Percentiles rank a stretch among this genome's conserved stretches.
Conservation (phyloP, 208 protist genomes). For the Acanthamoeba culbertsoni region DNA sequence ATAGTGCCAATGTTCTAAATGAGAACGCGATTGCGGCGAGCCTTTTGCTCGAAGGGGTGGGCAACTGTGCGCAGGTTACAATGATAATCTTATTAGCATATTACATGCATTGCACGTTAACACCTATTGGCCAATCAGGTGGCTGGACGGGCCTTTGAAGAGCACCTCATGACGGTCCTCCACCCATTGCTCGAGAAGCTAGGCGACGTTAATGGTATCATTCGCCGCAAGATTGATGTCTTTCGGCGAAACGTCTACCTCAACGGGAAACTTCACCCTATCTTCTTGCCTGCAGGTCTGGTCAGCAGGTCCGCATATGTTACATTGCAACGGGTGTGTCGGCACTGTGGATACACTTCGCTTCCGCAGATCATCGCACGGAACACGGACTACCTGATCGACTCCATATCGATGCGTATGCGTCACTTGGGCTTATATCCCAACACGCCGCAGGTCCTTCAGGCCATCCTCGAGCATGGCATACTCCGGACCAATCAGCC, state of each 20-base stretch:
- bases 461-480: conserved; percentile 20
- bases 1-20: background rate
- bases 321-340: background rate
- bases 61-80: conserved; percentile 18
- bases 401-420: conserved; percentile 50
- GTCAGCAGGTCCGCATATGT: conserved; percentile 14
- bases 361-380: conserved; percentile 10
- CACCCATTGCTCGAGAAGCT: conserved; percentile 46
- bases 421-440: background rate
- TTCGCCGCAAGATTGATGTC: too few relatives aligned
- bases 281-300: background rate
- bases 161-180: conserved; percentile 34
- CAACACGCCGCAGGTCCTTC: conserved; percentile 46
- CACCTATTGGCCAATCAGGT: background rate
- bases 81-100: too few relatives aligned
- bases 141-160: background rate
- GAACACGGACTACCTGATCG: conserved; percentile 58
- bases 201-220: background rate
- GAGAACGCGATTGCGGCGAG: conserved; percentile 22
- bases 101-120: background rate
- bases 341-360: conserved; percentile 7
- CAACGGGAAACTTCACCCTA: background rate
- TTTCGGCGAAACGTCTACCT: background rate
- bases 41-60: background rate
- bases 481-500: background rate